These are phyloP conservation scores for Sclerotiophoma versabilis DNA, from an alignment of 2,329 filamentous ascomycete genomes.

Conservation along the genomic window DNA sequence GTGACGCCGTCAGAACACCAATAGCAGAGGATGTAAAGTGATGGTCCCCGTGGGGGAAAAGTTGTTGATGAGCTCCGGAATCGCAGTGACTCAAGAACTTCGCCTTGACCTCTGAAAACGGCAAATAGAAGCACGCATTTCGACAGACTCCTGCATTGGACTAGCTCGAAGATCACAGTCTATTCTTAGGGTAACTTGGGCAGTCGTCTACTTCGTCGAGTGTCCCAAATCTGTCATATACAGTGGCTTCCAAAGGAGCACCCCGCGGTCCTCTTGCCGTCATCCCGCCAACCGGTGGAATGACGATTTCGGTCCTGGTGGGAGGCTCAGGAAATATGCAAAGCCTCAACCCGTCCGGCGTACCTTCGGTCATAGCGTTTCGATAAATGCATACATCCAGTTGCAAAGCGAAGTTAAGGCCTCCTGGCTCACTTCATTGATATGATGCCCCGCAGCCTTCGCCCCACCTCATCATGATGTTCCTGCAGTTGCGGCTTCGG, in stretches of 20 bases:
- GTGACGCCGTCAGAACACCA: conserved; percentile 17
- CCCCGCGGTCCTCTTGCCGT: conserved; percentile 1
- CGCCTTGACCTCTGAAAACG: conserved; percentile 17
- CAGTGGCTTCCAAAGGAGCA: neutral
- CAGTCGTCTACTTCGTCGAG: neutral
- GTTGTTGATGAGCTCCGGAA: conserved; percentile 34
- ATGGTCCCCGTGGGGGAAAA: conserved; percentile 35
- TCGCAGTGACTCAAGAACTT: conserved; percentile 38
- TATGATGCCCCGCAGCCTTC: conserved; percentile 16
- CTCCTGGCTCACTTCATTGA: neutral
- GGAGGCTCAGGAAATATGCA: neutral
- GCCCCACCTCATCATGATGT: conserved; percentile 15
- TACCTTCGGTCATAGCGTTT: neutral
- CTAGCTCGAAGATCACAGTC: neutral
- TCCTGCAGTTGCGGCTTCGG: conserved; percentile 22
- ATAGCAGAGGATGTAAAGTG: conserved; percentile 19
- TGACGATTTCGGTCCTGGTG: neutral
- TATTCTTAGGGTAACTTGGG: neutral
- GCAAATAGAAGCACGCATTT: conserved; percentile 5
- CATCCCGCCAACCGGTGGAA: neutral
- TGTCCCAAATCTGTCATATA: neutral
- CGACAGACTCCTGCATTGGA: neutral
- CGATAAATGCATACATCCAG: no score
- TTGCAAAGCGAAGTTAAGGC: neutral
- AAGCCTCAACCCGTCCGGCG: neutral